Evolutionary conservation across 805 yeast genomes (phyloP).

Genomic region (Brettanomyces sp.): DNA sequence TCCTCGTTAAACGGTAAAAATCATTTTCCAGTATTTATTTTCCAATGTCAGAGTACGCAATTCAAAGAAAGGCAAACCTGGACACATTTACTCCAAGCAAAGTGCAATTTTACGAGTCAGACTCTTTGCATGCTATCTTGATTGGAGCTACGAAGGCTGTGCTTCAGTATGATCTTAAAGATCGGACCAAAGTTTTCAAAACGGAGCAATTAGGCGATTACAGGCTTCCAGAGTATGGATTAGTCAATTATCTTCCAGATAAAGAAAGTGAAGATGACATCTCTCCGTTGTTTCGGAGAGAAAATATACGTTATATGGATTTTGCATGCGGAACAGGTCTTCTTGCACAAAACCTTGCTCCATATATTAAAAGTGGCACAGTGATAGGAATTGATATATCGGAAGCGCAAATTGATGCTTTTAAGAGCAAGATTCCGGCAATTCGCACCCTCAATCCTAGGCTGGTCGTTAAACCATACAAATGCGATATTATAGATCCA

Average conservation of each 20-base stretch:
- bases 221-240: background rate
- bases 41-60: conserved; percentile 5
- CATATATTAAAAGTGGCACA: conserved; percentile 20
- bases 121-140: conserved; percentile 4
- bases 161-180: conserved; percentile 5
- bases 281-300: conserved; percentile 2
- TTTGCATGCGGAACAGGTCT: conserved; percentile 38
- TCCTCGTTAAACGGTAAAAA: background rate
- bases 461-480: conserved; percentile 4
- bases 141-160: conserved; percentile 4
- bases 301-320: conserved; percentile 21
- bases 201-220: conserved; percentile 1
- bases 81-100: conserved; percentile 3
- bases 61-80: conserved; percentile 9
- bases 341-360: conserved; percentile 24
- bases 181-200: background rate
- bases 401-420: conserved; percentile 9
- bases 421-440: conserved; percentile 11
- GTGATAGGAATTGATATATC: conserved; percentile 31
- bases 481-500: conserved; percentile 11
- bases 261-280: background rate
- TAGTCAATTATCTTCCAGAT: background rate
- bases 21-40: background rate
- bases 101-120: conserved; percentile 5
- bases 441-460: conserved; percentile 11